Evolutionary conservation across 257 asterid species (phyloP), one percentile per base, ranked within the genome.

Genomic region (Verbena officinalis): DNA sequence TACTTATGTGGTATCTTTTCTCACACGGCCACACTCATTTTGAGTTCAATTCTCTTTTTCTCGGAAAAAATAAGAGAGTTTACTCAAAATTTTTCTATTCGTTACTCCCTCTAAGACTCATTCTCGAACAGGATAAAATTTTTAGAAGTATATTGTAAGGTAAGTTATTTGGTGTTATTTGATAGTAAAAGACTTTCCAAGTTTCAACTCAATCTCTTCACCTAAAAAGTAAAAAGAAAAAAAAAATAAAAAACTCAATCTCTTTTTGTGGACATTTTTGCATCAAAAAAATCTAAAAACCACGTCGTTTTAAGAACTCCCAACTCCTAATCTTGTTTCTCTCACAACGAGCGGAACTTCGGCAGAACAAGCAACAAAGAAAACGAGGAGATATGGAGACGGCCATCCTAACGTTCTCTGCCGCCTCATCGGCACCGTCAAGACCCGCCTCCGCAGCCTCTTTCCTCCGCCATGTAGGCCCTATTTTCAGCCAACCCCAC

Each of bases 391-490:
- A 30, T 2, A 57, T 68, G 73, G 73, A 46, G 58, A 31, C 36
- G 52, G 15, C 31, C 27, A 7, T 38, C 34, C 44, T 58, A 23
- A 19, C 53, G 9, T 66, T 55, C 54, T 23, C 64, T 23, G 64
- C 55, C 5, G 59, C 73, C 52, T 16, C 64, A 54, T 67, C 73
- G 12, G n/a, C 65, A 1, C 65, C 65, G 46, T 59, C 54, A 11
- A 30, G 20, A 19, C 59, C 34, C 34, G 59, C 62, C 39, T 9
- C 65, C 21, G 17, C 59, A 66, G 53, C 67, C 60, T 59, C 16
- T 48, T 14, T 56, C 60, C 59, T 34, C 54, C 42, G 59, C 60
- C 31, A 2, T 44, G 7, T 17, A 23, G 56, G 40, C 59, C 39
- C 65, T 24, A 6, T 44, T 44, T 24, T 16, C 33, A 14, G 20